Evolutionary conservation across 2,329 filamentous ascomycete genomes (phyloP).

Genomic region (Fusarium veterinarium): DNA sequence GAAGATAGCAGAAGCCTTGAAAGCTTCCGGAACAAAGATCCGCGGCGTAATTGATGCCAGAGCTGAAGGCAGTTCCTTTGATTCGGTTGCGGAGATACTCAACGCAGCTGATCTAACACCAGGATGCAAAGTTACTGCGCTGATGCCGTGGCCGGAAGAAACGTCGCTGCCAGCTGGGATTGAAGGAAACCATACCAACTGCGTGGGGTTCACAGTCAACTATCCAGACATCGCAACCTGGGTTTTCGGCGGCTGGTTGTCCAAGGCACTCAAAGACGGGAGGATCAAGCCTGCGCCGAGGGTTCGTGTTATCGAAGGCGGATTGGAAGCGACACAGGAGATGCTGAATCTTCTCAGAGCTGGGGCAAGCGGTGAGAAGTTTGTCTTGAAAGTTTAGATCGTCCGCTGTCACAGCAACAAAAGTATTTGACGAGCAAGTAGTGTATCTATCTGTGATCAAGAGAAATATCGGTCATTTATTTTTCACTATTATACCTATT

Average conservation of each 20-base stretch:
- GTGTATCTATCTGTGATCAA: neutral
- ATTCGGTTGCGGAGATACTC: neutral
- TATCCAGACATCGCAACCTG: neutral
- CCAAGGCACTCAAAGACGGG: accelerated
- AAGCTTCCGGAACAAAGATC: accelerated
- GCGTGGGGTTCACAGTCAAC: accelerated
- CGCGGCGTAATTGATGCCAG: neutral
- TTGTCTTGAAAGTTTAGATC: neutral
- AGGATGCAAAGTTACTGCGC: accelerated
- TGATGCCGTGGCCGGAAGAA: neutral
- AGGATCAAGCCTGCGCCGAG: neutral
- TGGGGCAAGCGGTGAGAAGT: neutral
- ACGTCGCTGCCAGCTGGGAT: accelerated
- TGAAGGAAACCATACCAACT: neutral
- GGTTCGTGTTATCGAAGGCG: neutral
- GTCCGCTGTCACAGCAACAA: no score
- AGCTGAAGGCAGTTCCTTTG: neutral
- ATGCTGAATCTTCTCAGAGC: neutral
- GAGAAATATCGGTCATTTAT: neutral
- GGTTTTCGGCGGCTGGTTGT: neutral
- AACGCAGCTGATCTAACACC: accelerated
- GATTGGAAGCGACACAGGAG: neutral
- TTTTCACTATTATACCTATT: no score
- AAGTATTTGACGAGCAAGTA: no score
- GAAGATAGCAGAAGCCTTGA: neutral